These are phyloP conservation scores for Colletotrichum sp. DNA, from an alignment of 2,329 filamentous ascomycete genomes.

Conservation along the genomic window DNA sequence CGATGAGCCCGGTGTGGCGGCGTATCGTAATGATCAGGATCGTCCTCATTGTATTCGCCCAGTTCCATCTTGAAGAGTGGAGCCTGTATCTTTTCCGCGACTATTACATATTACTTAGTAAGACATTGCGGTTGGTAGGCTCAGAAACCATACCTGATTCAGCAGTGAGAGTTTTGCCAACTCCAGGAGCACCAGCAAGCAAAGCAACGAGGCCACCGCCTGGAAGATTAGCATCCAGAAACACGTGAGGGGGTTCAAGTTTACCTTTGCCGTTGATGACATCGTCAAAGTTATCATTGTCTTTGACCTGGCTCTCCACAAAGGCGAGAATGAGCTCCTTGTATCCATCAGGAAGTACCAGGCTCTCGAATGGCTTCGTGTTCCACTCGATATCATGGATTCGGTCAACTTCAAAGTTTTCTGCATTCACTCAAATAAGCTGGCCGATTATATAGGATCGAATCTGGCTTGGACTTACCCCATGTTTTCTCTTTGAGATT, in stretches of 20 bases:
- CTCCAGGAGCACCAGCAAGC: constrained; percentile 36
- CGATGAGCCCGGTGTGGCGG: background rate
- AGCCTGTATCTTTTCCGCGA: constrained; percentile 40
- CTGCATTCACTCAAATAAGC: background rate
- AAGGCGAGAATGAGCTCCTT: constrained; percentile 58
- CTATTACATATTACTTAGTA: background rate
- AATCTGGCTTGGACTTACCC: constrained; percentile 22
- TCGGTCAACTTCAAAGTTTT: constrained; percentile 47
- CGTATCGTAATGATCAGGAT: constrained; percentile 31
- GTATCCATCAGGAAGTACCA: constrained; percentile 52
- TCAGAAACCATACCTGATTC: constrained; percentile 27
- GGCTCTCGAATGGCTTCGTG: constrained; percentile 48
- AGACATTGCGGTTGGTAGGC: background rate
- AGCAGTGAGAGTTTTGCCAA: constrained; percentile 44
- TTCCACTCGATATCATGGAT: constrained; percentile 52
- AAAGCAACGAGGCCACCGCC: constrained; percentile 37
- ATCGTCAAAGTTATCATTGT: constrained; percentile 52
- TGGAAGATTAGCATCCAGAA: background rate
- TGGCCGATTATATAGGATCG: background rate
- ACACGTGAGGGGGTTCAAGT: too few relatives aligned
- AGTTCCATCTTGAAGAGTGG: constrained; percentile 51
- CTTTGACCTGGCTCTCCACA: constrained; percentile 46
- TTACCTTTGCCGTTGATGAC: constrained; percentile 55
- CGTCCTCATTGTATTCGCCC: constrained; percentile 67
- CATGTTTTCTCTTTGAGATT: constrained; percentile 49